Evolutionary conservation across 345 rosid species (phyloP), one percentile per base, ranked within the genome.

Genomic region (Ceriops decandra): DNA sequence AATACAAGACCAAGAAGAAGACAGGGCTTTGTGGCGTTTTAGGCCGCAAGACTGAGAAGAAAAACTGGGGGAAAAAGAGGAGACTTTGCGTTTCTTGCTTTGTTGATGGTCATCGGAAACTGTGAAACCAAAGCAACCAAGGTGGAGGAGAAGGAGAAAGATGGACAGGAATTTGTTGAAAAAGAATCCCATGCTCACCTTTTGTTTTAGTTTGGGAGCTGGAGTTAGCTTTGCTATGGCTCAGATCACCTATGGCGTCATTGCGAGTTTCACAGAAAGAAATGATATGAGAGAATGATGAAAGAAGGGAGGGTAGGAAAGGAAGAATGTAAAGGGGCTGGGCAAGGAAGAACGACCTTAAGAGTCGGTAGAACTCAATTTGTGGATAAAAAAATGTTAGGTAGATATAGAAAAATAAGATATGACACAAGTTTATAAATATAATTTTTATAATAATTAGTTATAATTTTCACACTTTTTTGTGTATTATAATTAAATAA

Each of bases 1-100:
- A 78, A 90, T 66, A 69, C 68, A 87, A 6, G 87, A 68, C 91
- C 87, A 88, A 54, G 96, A 75, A 33, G 91, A 88, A 22, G 87
- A 85, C 58, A 85, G 68, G 71, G 83, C 75, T 72, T 69, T 79
- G 56, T 52, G 80, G 64, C 85, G 67, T 67, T 81, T 83, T 27
- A 71, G 52, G 49, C 49, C 49, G 26, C 71, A 68, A 46, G 84
- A 68, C 17, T 16, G 66, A 32, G 76, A 57, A 5, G 71, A 47
- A 36, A 65, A 63, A 6, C 76, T 5, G 17, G 68, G 65, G 47
- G 82, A 63, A 7, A 61, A 56, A 68, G 70, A 63, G 20, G 76
- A 67, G 56, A 60, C 15, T 38, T 68, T 84, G 46, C 83, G 72
- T 66, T 84, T 84, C 72, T 69, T 82, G 79, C 61, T 31, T 11